Percentiles rank a stretch among this genome's conserved stretches.
Conservation (phyloP, 805 yeast species). For the Spathaspora hagerdaliae region DNA sequence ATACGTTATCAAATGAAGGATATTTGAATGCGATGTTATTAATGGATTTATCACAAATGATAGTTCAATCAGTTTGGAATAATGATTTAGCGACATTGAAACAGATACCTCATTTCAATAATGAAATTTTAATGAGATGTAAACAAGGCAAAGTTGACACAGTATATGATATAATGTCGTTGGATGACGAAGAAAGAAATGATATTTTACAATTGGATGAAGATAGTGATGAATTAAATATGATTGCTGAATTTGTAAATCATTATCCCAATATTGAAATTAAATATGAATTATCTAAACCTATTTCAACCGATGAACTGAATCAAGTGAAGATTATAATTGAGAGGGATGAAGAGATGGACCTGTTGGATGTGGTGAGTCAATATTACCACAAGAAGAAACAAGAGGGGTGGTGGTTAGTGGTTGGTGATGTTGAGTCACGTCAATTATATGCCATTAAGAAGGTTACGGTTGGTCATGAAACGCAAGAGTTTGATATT, state of each 20-base stretch:
- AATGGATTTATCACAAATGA: constrained; percentile 87
- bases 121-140: constrained; percentile 52
- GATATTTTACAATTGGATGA: constrained; percentile 48
- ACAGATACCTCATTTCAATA: constrained; percentile 71
- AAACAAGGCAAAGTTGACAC: constrained; percentile 53
- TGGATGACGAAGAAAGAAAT: constrained; percentile 76
- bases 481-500: constrained; percentile 49
- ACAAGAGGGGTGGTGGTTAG: constrained; percentile 81
- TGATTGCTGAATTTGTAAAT: constrained; percentile 85
- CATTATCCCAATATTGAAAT: constrained; percentile 83
- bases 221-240: constrained; percentile 45
- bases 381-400: constrained; percentile 58
- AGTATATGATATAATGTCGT: constrained; percentile 72
- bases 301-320: constrained; percentile 45
- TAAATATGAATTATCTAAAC: constrained; percentile 43
- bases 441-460: constrained; percentile 71
- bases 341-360: constrained; percentile 74
- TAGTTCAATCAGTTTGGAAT: constrained; percentile 83
- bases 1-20: constrained; percentile 77
- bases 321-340: constrained; percentile 45
- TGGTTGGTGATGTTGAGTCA: constrained; percentile 63
- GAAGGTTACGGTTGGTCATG: constrained; percentile 52
- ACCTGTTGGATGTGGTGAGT: constrained; percentile 55
- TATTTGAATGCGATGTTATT: constrained; percentile 70
- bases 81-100: constrained; percentile 52